Percentiles rank a stretch among this genome's conserved stretches.
Conservation (phyloP, 2,329 filamentous ascomycete genomes). For the Aspergillus udagawae region DNA sequence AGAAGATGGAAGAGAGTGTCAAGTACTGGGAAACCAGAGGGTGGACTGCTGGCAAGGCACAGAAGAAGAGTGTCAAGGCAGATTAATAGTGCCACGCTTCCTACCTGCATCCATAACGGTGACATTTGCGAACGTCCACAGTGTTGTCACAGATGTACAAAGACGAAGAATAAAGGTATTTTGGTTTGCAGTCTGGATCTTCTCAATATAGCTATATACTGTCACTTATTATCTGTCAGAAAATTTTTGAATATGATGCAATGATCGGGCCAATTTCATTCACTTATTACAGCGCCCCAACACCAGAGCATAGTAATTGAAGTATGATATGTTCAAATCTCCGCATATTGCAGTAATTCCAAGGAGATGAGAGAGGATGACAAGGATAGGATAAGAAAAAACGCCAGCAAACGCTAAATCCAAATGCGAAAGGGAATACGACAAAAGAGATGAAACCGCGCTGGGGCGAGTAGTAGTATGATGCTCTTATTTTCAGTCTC, state of each 20-base stretch:
- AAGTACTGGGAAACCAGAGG: constrained; percentile 40
- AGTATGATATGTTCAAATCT: not conserved
- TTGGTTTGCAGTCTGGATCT: not conserved
- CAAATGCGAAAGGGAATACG: constrained; percentile 2
- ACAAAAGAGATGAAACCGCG: not conserved
- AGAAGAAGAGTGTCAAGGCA: constrained; percentile 35
- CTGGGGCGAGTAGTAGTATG: not conserved
- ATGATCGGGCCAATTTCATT: not conserved
- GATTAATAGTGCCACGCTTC: constrained; percentile 14
- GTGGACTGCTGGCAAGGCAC: constrained; percentile 29
- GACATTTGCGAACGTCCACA: not conserved
- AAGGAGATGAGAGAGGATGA: not conserved
- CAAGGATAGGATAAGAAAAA: not conserved
- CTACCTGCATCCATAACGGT: not conserved
- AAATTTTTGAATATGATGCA: not conserved
- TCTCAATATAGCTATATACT: not conserved
- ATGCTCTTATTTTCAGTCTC: constrained; percentile 17
- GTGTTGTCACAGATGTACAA: not conserved
- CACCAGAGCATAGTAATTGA: not conserved
- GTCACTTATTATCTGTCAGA: not conserved
- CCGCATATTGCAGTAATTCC: not conserved
- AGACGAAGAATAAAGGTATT: not conserved
- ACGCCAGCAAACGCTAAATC: not conserved
- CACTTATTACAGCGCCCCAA: not conserved
- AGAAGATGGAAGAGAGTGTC: constrained; percentile 48